Evolutionary conservation across 805 yeast species (phyloP).

Genomic region (Wickerhamomyces silvicola): DNA sequence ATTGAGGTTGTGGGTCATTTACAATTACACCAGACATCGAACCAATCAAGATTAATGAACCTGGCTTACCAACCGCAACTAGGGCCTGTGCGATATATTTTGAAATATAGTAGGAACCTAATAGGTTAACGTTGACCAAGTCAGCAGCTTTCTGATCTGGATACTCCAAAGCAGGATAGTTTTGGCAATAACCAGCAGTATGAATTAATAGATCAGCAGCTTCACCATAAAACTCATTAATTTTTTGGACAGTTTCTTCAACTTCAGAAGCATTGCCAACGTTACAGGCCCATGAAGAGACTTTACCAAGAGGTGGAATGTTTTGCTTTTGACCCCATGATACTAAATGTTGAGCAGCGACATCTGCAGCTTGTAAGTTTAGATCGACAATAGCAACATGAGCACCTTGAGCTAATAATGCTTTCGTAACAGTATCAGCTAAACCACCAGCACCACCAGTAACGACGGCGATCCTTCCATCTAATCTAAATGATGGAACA

Average conservation of each 20-base stretch:
- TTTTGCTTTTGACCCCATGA: constrained; percentile 40
- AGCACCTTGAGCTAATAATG: constrained; percentile 71
- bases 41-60: constrained; percentile 65
- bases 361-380: constrained; percentile 51
- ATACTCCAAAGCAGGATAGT: constrained; percentile 70
- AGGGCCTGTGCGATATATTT: constrained; percentile 67
- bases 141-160: constrained; percentile 66
- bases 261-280: constrained; percentile 60
- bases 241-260: constrained; percentile 44
- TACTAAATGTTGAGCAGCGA: constrained; percentile 43
- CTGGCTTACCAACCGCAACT: constrained; percentile 45
- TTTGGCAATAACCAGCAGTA: constrained; percentile 84
- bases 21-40: constrained; percentile 76
- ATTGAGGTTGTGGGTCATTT: constrained; percentile 74
- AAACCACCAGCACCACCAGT: constrained; percentile 84
- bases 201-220: constrained; percentile 63
- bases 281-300: constrained; percentile 68
- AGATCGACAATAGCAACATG: constrained; percentile 68
- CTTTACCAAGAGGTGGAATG: constrained; percentile 25
- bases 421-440: constrained; percentile 57
- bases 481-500: constrained; percentile 59
- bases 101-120: constrained; percentile 72
- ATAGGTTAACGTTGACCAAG: constrained; percentile 61
- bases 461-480: constrained; percentile 62
- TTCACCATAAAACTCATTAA: constrained; percentile 51